phyloP scores from a whole-genome alignment of 495 filamentous ascomycete genomes.

The Neurospora sp. region DNA sequence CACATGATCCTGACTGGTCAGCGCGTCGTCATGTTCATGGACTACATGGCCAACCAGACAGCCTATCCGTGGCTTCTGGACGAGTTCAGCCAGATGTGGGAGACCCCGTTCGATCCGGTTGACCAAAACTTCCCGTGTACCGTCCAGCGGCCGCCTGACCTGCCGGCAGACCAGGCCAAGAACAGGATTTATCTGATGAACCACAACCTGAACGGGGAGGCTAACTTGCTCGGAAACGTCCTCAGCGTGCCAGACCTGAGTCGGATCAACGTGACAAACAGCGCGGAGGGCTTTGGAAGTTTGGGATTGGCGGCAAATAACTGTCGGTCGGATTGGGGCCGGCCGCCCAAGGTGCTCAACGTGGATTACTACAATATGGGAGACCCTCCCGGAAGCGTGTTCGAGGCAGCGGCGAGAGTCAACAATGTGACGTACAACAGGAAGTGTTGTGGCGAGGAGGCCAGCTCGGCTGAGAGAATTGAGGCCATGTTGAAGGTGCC shows the following conservation, averaged over 20 bases:
- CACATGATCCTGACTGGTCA: constrained; percentile 60
- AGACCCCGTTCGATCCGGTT: constrained; percentile 63
- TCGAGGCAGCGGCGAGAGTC: constrained; percentile 74
- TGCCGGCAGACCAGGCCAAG: constrained; percentile 40
- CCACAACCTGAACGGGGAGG: constrained; percentile 76
- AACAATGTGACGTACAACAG: constrained; percentile 79
- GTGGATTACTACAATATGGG: constrained; percentile 84
- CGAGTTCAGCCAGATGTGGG: constrained; percentile 67
- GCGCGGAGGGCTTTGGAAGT: constrained; percentile 52
- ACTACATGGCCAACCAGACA: constrained; percentile 77
- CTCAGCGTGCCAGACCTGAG: constrained; percentile 70
- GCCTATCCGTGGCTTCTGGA: constrained; percentile 65
- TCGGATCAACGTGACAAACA: constrained; percentile 60
- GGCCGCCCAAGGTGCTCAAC: constrained; percentile 75
- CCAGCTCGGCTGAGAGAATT: constrained; percentile 14
- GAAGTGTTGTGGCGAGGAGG: constrained; percentile 54
- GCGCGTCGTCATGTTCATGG: constrained; percentile 47
- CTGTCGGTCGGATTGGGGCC: constrained; percentile 59
- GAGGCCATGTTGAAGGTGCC: constrained; percentile 2
- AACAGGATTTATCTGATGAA: constrained; percentile 79
- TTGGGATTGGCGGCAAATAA: constrained; percentile 57
- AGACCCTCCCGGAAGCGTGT: constrained; percentile 63
- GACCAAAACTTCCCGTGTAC: constrained; percentile 55
- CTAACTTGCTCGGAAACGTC: constrained; percentile 47
- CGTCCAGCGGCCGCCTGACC: constrained; percentile 57